Evolutionary conservation across 495 filamentous ascomycete species (phyloP).

Genomic region (Xylaria venustula): DNA sequence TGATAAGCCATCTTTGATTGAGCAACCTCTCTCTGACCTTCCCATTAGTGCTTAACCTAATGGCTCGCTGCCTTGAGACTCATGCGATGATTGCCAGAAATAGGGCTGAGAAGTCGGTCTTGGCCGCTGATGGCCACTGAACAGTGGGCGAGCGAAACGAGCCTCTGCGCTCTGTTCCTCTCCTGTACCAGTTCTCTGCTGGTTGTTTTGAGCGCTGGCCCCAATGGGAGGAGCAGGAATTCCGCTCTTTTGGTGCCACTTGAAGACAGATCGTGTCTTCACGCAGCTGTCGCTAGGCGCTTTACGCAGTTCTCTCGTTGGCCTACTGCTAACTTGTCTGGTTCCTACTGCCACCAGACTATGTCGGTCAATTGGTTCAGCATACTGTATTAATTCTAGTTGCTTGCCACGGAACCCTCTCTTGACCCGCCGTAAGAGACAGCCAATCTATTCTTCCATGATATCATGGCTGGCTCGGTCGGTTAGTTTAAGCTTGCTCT

Average conservation of each 20-base stretch:
- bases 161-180: neutral
- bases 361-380: neutral
- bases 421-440: neutral
- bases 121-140: conserved; percentile 28
- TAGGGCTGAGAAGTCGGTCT: conserved; percentile 64
- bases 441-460: neutral
- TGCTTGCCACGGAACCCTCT: neutral
- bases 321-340: neutral
- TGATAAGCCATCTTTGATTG: neutral
- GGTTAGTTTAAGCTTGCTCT: neutral
- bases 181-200: neutral
- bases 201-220: conserved; percentile 7
- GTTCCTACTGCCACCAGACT: neutral
- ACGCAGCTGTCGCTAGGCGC: neutral
- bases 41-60: conserved; percentile 72
- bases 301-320: neutral
- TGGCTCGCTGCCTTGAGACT: conserved; percentile 80
- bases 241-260: neutral
- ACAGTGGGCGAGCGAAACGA: conserved; percentile 21
- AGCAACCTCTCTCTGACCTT: neutral
- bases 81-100: conserved; percentile 78
- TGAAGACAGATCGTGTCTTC: neutral
- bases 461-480: neutral
- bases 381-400: neutral
- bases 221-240: neutral